A percentile compares a stretch with the other conserved stretches of the same genome.
phyloP scores from a whole-genome alignment of 345 rosid species.

The Jatropha curcas region DNA sequence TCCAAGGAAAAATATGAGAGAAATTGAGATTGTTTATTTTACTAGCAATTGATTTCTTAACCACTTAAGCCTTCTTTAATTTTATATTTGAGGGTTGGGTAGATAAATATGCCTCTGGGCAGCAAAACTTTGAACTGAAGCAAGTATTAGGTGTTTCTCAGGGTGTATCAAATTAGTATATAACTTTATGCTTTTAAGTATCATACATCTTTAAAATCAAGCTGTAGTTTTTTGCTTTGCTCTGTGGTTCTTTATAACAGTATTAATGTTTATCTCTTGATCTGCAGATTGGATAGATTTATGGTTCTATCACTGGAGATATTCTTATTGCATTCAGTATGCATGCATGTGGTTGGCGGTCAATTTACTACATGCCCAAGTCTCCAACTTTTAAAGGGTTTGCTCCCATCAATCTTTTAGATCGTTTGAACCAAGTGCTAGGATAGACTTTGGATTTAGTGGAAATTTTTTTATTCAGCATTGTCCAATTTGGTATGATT shows the following conservation, averaged over 20 bases:
- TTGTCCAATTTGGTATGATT: conserved; percentile 96
- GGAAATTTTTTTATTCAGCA: conserved; percentile 90
- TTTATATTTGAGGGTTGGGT: too few relatives aligned
- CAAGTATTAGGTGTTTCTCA: not conserved
- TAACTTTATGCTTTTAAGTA: not conserved
- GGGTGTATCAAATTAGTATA: too few relatives aligned
- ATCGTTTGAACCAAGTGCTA: conserved; percentile 95
- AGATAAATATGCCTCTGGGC: too few relatives aligned
- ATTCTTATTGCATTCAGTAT: conserved; percentile 95
- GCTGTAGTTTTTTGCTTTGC: conserved; percentile 3
- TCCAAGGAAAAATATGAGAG: too few relatives aligned
- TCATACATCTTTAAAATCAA: not conserved
- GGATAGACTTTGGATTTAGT: conserved; percentile 96
- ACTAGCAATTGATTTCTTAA: too few relatives aligned
- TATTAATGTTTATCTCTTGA: conserved; percentile 3
- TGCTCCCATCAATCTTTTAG: conserved; percentile 96
- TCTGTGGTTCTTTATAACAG: not conserved
- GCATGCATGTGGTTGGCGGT: conserved; percentile 98
- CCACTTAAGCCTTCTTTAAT: too few relatives aligned
- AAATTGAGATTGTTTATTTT: too few relatives aligned
- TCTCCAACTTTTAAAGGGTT: conserved; percentile 92
- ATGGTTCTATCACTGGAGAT: conserved; percentile 96
- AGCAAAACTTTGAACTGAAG: not conserved
- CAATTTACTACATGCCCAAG: conserved; percentile 91
- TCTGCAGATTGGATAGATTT: conserved; percentile 93